Base-by-base conservation (phyloP, 257 asterid species). In the Dorcoceras hygrometricum region DNA sequence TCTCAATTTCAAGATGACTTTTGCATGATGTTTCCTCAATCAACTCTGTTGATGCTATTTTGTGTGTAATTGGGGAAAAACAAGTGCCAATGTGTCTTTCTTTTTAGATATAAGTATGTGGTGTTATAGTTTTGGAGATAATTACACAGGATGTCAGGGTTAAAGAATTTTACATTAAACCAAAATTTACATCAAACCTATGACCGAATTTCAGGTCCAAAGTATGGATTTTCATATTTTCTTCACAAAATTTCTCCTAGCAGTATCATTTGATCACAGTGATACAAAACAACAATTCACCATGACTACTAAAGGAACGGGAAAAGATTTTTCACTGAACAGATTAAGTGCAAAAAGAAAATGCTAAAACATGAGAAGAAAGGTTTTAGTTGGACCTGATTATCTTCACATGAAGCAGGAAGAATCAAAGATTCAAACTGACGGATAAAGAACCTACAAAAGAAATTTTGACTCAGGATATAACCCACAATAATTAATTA, bases 401-500 rank as follows among this genome's bases (percentile, higher is more conserved):
- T 83, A 66, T 78, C 87, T 81, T 68, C 89, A 68, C 79, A 69
- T 72, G 79, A 74, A 74, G 74, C 80, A 75, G 86, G 82, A 79
- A 63, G 72, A 53, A 78, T 70, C 77, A 73, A 72, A 69, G 87
- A 68, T 61, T 84, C 87, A 48, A 80, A 77, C 79, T 79, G 93
- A 75, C 63, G 70, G 71, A 84, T 75, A 73, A 94, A 94, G 69
- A 80, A 81, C 96, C 99, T 94, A 80, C 78, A 79, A 66, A 11
- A 81, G 53, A 16, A 14, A 57, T 12, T 22, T 26, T 18, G 43
- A 71, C 59, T 79, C 27, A 74, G 61, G 68, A 46, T 43, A 75
- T 23, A 67, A 72, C 46, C 22, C 53, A 16, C 20, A 43, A 22
- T 20, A 54, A 66, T 50, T 43, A 71, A 72, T 8, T 67, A 24